phyloP scores from a whole-genome alignment of 2,329 filamentous ascomycete genomes.

The Fonsecaea monophora region DNA sequence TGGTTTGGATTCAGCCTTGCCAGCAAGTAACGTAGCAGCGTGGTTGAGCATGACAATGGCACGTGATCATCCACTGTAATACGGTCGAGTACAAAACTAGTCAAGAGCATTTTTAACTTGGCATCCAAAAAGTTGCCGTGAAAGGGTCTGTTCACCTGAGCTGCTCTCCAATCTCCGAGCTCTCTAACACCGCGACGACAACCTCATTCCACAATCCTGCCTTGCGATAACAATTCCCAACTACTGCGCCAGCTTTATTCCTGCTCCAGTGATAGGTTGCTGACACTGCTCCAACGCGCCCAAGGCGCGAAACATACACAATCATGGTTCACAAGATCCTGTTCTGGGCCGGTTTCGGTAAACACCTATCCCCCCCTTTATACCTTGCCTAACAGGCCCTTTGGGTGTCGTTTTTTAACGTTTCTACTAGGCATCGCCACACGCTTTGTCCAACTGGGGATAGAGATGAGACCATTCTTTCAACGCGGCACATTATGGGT shows the following conservation, averaged over 20 bases:
- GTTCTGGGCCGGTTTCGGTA: constrained; percentile 81
- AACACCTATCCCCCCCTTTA: constrained; percentile 41
- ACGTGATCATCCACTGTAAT: background rate
- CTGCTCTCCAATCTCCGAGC: constrained; percentile 17
- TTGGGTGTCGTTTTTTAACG: constrained; percentile 16
- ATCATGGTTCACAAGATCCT: constrained; percentile 60
- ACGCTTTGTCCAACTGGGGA: constrained; percentile 94
- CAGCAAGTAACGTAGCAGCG: no score
- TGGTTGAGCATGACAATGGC: background rate
- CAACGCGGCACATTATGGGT: constrained; percentile 82
- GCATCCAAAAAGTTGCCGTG: constrained; percentile 8
- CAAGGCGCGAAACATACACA: constrained; percentile 36
- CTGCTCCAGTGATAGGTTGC: constrained; percentile 19
- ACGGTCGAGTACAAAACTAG: background rate
- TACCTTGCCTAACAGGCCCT: background rate
- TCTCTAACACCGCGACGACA: constrained; percentile 18
- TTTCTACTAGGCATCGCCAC: constrained; percentile 76
- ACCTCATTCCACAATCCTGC: background rate
- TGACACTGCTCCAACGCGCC: constrained; percentile 18
- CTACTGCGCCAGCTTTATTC: constrained; percentile 8
- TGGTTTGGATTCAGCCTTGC: no score
- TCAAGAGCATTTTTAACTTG: background rate
- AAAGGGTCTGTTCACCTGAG: constrained; percentile 5
- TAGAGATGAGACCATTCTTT: constrained; percentile 97
- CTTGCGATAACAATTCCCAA: background rate